Evolutionary conservation across 805 yeast species (phyloP).

Genomic region (Jamesozyma rosinii): DNA sequence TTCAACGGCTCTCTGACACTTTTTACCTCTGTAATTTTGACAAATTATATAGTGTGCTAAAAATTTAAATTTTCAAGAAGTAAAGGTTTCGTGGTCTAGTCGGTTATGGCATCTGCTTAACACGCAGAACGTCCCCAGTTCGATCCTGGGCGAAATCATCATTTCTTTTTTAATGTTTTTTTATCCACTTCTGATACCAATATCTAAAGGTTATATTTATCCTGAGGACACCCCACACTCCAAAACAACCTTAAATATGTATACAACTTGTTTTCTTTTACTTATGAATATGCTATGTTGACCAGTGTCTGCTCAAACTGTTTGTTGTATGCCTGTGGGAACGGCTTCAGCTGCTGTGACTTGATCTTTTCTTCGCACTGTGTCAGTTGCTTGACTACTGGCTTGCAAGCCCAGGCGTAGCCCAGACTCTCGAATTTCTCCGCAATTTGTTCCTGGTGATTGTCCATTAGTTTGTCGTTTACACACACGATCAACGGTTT

Average conservation of each 20-base stretch:
- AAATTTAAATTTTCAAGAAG: no score
- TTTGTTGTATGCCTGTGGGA: slow-evolving; percentile 1
- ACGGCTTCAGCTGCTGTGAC: background rate
- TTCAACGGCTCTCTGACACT: no score
- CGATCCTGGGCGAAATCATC: slow-evolving; percentile 99
- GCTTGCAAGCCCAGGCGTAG: slow-evolving; percentile 20
- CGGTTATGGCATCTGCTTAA: slow-evolving; percentile 99
- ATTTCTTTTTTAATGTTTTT: no score
- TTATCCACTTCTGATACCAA: no score
- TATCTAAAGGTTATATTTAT: no score
- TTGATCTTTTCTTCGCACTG: background rate
- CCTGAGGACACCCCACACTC: no score
- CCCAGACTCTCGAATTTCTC: slow-evolving; percentile 36
- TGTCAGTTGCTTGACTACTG: background rate
- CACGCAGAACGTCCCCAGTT: slow-evolving; percentile 99
- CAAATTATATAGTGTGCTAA: no score
- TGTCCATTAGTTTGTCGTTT: slow-evolving; percentile 69
- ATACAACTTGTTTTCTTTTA: no score
- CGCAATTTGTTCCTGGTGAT: slow-evolving; percentile 78
- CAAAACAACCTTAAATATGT: no score
- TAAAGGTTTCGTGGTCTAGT: slow-evolving; percentile 98
- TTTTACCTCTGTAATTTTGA: no score
- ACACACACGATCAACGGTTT: slow-evolving; percentile 61
- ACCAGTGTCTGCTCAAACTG: slow-evolving; percentile 1
- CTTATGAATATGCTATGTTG: background rate